Evolutionary conservation across 495 filamentous ascomycete genomes (phyloP), one percentile per base, ranked within the genome.

Genomic region (Penicillium steckii): DNA sequence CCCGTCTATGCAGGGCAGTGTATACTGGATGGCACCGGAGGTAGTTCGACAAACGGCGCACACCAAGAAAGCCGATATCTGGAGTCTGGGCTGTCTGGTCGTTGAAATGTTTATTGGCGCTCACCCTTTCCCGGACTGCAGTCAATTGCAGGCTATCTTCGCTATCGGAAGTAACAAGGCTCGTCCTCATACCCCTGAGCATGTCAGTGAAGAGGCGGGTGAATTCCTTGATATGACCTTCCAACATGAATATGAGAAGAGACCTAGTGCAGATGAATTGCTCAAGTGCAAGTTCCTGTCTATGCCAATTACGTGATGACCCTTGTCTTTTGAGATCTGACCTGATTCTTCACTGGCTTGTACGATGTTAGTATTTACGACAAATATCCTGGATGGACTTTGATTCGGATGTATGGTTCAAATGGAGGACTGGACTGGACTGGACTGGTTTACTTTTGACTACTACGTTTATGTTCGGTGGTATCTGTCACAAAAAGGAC

Each of bases 1-100:
- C 10, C 92, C 95, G 2, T 97, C 93, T 1, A 77, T 99, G 10
- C 94, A 99, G 62, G 94, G 94, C 24, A 96, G 90, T 48, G 94
- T 99, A 40, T 99, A 97, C 71, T 99, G 94, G 94, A 99, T 99
- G 94, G 94, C 94, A 2, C 94, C 94, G 23, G 94, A 99, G 71
- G 94, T 99, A 25, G 95, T 99, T 46, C 91, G 91, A 54, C 94
- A 97, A 70, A 97, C 93, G 1, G 89, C 90, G 0, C 96, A 99
- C 67, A 97, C 94, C 0, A 91, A 93, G 66, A 99, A 99, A 73
- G 94, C 95, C n/a, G 94, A 99, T 67, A 97, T 99, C 64, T 99
- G 94, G 94, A 95, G 90, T 48, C 79, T 99, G 27, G 94, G 94
- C 19, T 99, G 94, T 69, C 74, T 99, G 17, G 88, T 99, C 40